Conservation (phyloP, 768 basidiomycete genomes). For the Trametes cinnabarina region DNA sequence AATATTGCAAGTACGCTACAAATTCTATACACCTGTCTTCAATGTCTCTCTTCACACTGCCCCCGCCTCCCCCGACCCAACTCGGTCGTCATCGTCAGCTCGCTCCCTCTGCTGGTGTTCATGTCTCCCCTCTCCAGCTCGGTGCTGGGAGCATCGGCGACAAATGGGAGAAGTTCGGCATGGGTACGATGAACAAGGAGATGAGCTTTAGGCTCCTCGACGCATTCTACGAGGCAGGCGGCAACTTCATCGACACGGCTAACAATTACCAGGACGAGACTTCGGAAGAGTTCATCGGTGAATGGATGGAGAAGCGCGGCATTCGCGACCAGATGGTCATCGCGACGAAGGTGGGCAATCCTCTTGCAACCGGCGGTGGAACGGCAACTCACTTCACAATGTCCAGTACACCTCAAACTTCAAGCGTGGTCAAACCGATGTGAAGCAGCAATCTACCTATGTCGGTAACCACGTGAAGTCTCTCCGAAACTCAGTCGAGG, state of each 20-base stretch:
- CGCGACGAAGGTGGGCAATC: conserved; percentile 25
- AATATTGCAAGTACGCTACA: too few relatives aligned
- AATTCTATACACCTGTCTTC: background rate
- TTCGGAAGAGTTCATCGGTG: conserved; percentile 40
- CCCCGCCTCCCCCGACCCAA: conserved; percentile 25
- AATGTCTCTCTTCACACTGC: conserved; percentile 2
- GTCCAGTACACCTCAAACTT: conserved; percentile 30
- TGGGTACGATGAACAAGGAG: conserved; percentile 39
- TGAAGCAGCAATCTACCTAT: conserved; percentile 39
- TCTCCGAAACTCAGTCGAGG: conserved; percentile 33
- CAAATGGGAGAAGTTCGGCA: conserved; percentile 31
- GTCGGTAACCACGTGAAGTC: conserved; percentile 41
- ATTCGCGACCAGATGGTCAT: conserved; percentile 40
- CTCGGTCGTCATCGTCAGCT: conserved; percentile 35
- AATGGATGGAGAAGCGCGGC: conserved; percentile 39
- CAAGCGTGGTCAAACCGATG: conserved; percentile 20
- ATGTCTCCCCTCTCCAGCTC: conserved; percentile 40
- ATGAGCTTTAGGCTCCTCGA: conserved; percentile 31
- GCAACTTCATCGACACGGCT: conserved; percentile 37
- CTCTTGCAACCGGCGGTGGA: background rate
- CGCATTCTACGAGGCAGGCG: conserved; percentile 32
- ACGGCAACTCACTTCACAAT: background rate
- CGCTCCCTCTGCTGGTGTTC: conserved; percentile 35
- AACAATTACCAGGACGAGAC: conserved; percentile 35
- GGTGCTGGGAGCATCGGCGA: conserved; percentile 41